phyloP scores from a whole-genome alignment of 495 filamentous ascomycete species.

The Gamarada debralockiae region DNA sequence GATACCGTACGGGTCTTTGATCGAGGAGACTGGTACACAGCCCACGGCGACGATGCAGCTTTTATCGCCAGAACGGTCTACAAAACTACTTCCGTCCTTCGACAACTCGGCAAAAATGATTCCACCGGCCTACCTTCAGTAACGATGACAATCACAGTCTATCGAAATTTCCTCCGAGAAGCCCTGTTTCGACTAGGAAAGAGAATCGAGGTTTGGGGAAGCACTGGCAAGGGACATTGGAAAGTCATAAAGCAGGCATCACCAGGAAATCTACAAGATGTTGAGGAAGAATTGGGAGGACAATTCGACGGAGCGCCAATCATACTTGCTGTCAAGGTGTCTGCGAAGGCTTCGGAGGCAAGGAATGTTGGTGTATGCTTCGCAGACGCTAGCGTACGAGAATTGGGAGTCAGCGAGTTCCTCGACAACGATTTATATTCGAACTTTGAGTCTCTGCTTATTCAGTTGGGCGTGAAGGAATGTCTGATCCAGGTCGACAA shows the following conservation, averaged over 20 bases:
- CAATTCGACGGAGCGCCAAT: slow-evolving; percentile 87
- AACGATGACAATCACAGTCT: slow-evolving; percentile 89
- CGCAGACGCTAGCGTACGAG: slow-evolving; percentile 93
- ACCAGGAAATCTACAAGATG: slow-evolving; percentile 93
- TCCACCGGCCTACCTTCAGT: slow-evolving; percentile 84
- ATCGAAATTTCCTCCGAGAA: slow-evolving; percentile 92
- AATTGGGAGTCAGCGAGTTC: slow-evolving; percentile 96
- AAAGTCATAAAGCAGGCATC: slow-evolving; percentile 88
- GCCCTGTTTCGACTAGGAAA: slow-evolving; percentile 88
- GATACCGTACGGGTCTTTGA: slow-evolving; percentile 90
- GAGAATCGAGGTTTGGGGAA: slow-evolving; percentile 86
- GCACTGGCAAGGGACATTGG: slow-evolving; percentile 79
- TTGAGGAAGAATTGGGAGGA: slow-evolving; percentile 92
- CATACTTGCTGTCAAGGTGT: slow-evolving; percentile 90
- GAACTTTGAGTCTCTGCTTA: slow-evolving; percentile 94
- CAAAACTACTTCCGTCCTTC: slow-evolving; percentile 93
- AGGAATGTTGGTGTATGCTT: slow-evolving; percentile 93
- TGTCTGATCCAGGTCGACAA: slow-evolving; percentile 77
- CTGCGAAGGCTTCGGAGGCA: slow-evolving; percentile 78
- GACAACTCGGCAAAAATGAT: slow-evolving; percentile 80
- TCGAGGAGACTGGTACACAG: slow-evolving; percentile 91
- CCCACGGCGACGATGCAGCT: slow-evolving; percentile 86
- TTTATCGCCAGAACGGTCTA: slow-evolving; percentile 95
- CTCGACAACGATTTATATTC: slow-evolving; percentile 97
- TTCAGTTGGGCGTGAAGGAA: slow-evolving; percentile 94